Evolutionary conservation across 1,139 yeast genomes (phyloP), one percentile per base, ranked within the genome.

Genomic region (Williopsis jadinii): DNA sequence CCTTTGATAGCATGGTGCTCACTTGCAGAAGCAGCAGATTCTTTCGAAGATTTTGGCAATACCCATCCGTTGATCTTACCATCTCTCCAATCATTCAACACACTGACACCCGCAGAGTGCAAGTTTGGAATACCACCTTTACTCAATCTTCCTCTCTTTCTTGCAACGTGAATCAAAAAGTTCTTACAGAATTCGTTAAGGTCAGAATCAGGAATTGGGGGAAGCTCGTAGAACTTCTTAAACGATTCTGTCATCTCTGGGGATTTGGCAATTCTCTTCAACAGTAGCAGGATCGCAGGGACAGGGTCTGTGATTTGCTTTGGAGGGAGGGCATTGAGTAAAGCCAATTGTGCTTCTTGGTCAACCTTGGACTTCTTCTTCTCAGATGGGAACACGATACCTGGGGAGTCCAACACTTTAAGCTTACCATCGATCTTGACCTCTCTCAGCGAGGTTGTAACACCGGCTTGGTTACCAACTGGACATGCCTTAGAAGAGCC

Each of bases 401-500:
- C 98, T 39, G 98, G 98, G 39, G 97, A 87, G 63, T 92, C 98
- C 59, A 92, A 73, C 48, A 92, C 73, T 63, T 84, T 86, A 53
- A 92, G 74, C 63, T 88, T 88, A 59, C 80, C 84, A 61, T 92
- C 98, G 47, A 92, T 76, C 66, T 92, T 92, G 46, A 92, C 88
- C 63, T 88, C 95, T 66, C 97, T 79, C 62, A 92, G 70, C 3
- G 92, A 71, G 1, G 96, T 90, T 28, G 98, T 92, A 32, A 92
- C 92, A 61, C 98, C 98, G 4, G 99, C 97, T 66, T 85, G 94
- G 56, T 95, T 94, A 36, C 98, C 99, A 30, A 86, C 95, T 11
- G 98, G 97, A 61, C 98, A 92, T 10, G 92, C 94, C 54, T 73
- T 77, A 35, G 78, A 68, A 26, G 73, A 67, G 35, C 74, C 73